Evolutionary conservation across 192 early-diverging fungal genomes (phyloP), one percentile per base, ranked within the genome.

Genomic region (Rhizophagus sp.): DNA sequence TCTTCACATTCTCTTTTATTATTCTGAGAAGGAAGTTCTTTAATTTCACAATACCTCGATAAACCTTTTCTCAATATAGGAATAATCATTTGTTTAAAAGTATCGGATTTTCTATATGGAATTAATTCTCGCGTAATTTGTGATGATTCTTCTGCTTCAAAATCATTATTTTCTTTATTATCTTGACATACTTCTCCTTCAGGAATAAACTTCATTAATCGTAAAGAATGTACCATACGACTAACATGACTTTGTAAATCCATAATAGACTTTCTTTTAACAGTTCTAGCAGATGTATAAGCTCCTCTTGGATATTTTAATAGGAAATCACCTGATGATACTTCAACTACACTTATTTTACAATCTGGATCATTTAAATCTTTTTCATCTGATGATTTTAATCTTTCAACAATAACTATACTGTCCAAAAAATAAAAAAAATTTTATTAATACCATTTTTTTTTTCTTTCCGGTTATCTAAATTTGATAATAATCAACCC

Each of bases 201-300:
- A 2, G 69, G 62, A 24, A 72, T 75, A 67, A 90, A 91, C 0
- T 69, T 75, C 57, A 93, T 89, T 63, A 84, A 73, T 22, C 76
- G 72, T 8, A 92, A 70, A 3, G 92, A 93, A 50, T 81, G 81
- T 30, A 76, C 76, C 6, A 91, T 80, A 4, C 92, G 87, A 1
- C 83, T 64, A 2, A 88, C 78, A 68, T 93, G 92, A 13, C 75
- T 79, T 11, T 83, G 75, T 11, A 93, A 84, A 61, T 93, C 90
- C 50, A 92, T 81, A 75, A 93, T 85, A 3, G 85, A 85, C 10
- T 76, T 65, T 24, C 81, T 75, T 8, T 87, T 69, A 33, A 92
- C 80, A 3, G 92, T 93, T 25, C 92, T 87, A 79, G 88, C 90
- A 4, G 85, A 86, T 2, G 92, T 93, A 79, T 93, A 93, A 2